Conservation (phyloP, 1,284 basidiomycete species). For the Ustilago bromivora region DNA sequence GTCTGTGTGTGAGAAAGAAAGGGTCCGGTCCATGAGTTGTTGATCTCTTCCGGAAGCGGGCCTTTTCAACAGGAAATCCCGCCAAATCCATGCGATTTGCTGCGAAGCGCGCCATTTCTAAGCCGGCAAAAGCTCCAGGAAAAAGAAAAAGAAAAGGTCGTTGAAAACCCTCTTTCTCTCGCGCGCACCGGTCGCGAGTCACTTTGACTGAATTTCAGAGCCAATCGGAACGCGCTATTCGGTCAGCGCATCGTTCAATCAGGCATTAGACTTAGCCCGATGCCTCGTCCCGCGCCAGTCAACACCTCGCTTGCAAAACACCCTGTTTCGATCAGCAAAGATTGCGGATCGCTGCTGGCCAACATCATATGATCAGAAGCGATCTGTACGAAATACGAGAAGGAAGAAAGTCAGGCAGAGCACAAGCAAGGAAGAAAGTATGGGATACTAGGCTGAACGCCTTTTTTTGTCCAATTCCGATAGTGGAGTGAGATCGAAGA, state of each 20-base stretch:
- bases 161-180: slow-evolving; percentile 11
- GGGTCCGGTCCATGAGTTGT: slow-evolving; percentile 7
- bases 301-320: not conserved
- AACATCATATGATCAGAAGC: too few species aligned
- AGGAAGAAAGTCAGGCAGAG: not conserved
- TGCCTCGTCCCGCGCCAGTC: not conserved
- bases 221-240: slow-evolving; percentile 29
- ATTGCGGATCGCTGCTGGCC: too few species aligned
- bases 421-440: not conserved
- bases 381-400: not conserved
- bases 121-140: slow-evolving; percentile 5
- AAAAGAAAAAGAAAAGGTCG: slow-evolving; percentile 2
- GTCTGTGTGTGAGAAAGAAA: not conserved
- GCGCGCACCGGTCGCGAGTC: slow-evolving; percentile 3
- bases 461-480: slow-evolving; percentile 21
- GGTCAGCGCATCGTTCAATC: slow-evolving; percentile 23
- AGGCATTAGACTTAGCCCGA: not conserved
- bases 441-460: slow-evolving; percentile 19
- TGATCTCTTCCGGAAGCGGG: slow-evolving; percentile 27
- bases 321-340: too few species aligned
- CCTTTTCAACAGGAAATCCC: slow-evolving; percentile 31
- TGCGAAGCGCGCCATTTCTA: slow-evolving; percentile 7
- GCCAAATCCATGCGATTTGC: slow-evolving; percentile 10
- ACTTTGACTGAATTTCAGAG: slow-evolving; percentile 6
- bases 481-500: slow-evolving; percentile 8